Evolutionary conservation across 2,329 filamentous ascomycete genomes (phyloP), one percentile per base, ranked within the genome.

Genomic region (Sporothrix schenckii): DNA sequence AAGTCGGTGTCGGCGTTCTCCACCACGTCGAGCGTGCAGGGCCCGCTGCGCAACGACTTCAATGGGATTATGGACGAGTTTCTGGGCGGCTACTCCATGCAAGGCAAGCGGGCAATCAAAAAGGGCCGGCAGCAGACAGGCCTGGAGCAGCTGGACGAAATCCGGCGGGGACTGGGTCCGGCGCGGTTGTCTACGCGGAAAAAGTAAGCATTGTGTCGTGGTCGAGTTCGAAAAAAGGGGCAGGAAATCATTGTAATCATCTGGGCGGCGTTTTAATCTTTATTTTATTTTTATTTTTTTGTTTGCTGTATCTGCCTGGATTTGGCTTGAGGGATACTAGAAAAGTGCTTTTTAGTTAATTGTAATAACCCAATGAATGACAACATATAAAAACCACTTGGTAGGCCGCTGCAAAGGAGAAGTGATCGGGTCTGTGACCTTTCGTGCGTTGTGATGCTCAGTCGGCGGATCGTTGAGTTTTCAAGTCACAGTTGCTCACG

Each of bases 61-160:
- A 90, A 97, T 78, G 87, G 84, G 72, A 93, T 98, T 78, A 89
- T 99, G 84, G 94, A 98, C 77, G 94, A 97, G 70, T 99, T 99
- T 81, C 81, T 98, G 34, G 91, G 89, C 10, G 89, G 84, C 47
- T 91, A 92, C 77, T 87, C 87, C 11, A 90, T 88, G 80, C 86
- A 86, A 30, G 91, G 91, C 1, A 93, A 93, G 82, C 90, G 89
- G 78, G 83, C 85, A 13, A 87, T 93, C 24, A 94, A 94, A 82
- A 93, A 94, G 81, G 90, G 90, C 21, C 92, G 91, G 77, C 89
- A 91, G 74, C 90, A 91, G 78, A 92, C 87, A 72, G 95, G 95
- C 0, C 85, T 97, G 74, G 89, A 92, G 80, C 92, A 98, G 83
- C 83, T 98, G 72, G 95, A 98, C 74, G 94, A 98, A 81, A 90